Conservation (phyloP, 1,139 yeast species). For the Pichia sp. region DNA sequence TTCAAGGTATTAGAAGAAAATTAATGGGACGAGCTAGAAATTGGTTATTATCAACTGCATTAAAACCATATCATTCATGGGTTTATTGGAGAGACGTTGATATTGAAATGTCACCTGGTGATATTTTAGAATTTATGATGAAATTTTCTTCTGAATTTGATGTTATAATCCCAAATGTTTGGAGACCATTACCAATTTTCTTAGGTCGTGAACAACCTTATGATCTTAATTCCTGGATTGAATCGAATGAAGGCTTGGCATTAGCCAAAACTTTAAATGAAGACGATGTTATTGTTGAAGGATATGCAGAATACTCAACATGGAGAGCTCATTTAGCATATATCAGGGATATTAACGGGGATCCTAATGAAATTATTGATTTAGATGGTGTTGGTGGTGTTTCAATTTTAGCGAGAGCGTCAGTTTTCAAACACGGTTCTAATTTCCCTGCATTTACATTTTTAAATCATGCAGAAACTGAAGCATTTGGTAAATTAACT, state of each 20-base stretch:
- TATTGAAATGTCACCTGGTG: slow-evolving; percentile 75
- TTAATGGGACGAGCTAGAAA: slow-evolving; percentile 88
- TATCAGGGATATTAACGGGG: slow-evolving; percentile 56
- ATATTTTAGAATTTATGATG: slow-evolving; percentile 76
- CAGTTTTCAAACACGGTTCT: slow-evolving; percentile 70
- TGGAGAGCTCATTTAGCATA: slow-evolving; percentile 83
- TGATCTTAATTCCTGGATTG: slow-evolving; percentile 86
- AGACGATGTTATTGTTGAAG: slow-evolving; percentile 87
- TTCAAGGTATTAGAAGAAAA: slow-evolving; percentile 81
- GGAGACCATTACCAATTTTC: slow-evolving; percentile 80
- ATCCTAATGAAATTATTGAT: slow-evolving; percentile 60
- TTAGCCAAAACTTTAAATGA: slow-evolving; percentile 63
- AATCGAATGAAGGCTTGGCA: slow-evolving; percentile 62
- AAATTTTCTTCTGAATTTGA: slow-evolving; percentile 54
- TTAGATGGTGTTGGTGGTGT: slow-evolving; percentile 92
- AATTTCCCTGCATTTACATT: slow-evolving; percentile 85
- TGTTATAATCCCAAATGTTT: slow-evolving; percentile 82
- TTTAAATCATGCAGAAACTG: slow-evolving; percentile 84
- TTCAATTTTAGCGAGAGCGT: slow-evolving; percentile 74
- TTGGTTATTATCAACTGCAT: slow-evolving; percentile 72
- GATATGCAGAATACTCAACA: slow-evolving; percentile 84
- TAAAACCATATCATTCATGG: slow-evolving; percentile 86
- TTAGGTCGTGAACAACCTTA: slow-evolving; percentile 76
- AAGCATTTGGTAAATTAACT: slow-evolving; percentile 84
- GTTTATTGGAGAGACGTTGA: slow-evolving; percentile 94